A percentile compares a stretch with the other conserved stretches of the same genome.
Evolutionary conservation across 2,329 filamentous ascomycete species (phyloP).

Genomic region (Emergomyces orientalis): DNA sequence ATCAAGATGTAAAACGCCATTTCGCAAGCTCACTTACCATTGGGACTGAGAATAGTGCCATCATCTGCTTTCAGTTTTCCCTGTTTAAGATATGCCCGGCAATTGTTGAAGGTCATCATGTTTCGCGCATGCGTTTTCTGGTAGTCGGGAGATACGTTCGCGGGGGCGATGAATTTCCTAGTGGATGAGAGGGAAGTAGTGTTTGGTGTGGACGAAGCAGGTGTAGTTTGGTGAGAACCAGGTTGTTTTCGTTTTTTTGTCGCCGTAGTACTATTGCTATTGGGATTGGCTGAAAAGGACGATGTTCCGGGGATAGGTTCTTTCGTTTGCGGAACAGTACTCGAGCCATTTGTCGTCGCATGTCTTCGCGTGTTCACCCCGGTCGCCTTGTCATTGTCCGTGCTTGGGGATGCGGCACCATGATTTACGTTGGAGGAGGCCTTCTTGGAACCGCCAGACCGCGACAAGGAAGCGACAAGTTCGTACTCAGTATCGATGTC

Average conservation of each 20-base stretch:
- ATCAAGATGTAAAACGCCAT: not conserved
- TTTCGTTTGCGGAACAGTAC: constrained; percentile 27
- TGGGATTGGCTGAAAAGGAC: constrained; percentile 46
- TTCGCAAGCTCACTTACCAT: constrained; percentile 55
- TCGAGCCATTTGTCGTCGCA: constrained; percentile 28
- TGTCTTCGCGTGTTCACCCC: constrained; percentile 34
- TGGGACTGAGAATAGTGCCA: constrained; percentile 69
- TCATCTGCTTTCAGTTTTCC: constrained; percentile 81
- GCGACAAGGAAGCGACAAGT: constrained; percentile 29
- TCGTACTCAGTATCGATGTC: constrained; percentile 90
- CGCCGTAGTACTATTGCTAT: constrained; percentile 35
- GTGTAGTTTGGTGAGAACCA: constrained; percentile 28
- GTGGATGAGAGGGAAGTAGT: constrained; percentile 18
- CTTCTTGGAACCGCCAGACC: constrained; percentile 25
- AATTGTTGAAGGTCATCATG: constrained; percentile 77
- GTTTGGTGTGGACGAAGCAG: constrained; percentile 22
- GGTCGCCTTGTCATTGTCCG: constrained; percentile 32
- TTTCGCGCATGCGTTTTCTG: constrained; percentile 42
- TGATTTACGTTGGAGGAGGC: constrained; percentile 21
- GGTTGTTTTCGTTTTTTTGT: constrained; percentile 83
- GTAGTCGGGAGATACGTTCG: constrained; percentile 21
- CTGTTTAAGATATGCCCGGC: constrained; percentile 58
- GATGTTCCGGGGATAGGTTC: constrained; percentile 49
- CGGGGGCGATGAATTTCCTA: constrained; percentile 30
- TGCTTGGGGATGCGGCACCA: constrained; percentile 26